phyloP scores from a whole-genome alignment of 768 basidiomycete genomes.

The Leucocoprinus leucothites region DNA sequence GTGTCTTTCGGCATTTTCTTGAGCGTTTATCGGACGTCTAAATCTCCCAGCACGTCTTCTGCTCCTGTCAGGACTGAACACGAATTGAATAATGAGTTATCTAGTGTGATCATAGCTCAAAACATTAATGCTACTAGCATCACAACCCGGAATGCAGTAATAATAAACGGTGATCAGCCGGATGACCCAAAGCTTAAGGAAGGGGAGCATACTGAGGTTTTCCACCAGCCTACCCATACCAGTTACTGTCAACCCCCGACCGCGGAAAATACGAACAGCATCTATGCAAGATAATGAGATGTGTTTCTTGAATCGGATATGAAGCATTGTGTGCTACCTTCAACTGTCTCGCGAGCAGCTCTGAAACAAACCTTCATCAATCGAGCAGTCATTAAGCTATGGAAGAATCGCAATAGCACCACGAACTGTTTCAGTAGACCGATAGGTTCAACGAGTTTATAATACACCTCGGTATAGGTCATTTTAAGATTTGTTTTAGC shows the following conservation, averaged over 20 bases:
- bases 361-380: constrained; percentile 58
- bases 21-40: constrained; percentile 29
- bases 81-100: constrained; percentile 12
- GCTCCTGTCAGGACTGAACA: constrained; percentile 62
- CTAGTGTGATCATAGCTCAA: background rate
- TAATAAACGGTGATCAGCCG: constrained; percentile 43
- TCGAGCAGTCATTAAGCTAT: background rate
- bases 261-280: constrained; percentile 85
- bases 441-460: constrained; percentile 85
- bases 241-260: constrained; percentile 79
- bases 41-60: constrained; percentile 29
- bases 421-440: constrained; percentile 85
- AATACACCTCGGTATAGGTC: constrained; percentile 81
- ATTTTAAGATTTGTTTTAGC: no score
- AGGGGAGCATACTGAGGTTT: constrained; percentile 48
- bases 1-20: constrained; percentile 32
- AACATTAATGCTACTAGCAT: constrained; percentile 51
- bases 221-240: constrained; percentile 87
- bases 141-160: constrained; percentile 80
- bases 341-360: constrained; percentile 69
- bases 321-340: constrained; percentile 36
- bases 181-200: background rate
- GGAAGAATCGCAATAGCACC: background rate
- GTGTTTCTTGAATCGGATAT: constrained; percentile 41
- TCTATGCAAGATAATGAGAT: constrained; percentile 38